Evolutionary conservation across 179 eudicot genomes (phyloP).

Genomic region (Corrigiola litoralis): DNA sequence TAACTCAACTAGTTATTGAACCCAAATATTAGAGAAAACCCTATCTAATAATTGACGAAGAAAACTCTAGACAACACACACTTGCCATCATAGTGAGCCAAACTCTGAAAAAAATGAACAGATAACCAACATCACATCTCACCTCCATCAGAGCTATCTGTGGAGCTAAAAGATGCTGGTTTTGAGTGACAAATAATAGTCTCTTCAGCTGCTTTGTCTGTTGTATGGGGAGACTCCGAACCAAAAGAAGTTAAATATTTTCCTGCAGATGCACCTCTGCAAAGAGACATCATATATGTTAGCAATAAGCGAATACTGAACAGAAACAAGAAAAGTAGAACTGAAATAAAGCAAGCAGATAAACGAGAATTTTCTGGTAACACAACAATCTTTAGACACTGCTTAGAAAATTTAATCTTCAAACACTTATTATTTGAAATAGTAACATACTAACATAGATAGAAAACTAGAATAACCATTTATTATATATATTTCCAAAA

Average conservation of each 20-base stretch:
- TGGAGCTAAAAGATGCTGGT: constrained; percentile 45
- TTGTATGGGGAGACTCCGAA: constrained; percentile 15
- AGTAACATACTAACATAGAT: too few species aligned
- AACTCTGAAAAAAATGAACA: background rate
- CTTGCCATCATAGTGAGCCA: background rate
- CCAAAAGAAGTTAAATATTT: constrained; percentile 15
- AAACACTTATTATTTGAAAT: too few species aligned
- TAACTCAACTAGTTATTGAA: too few species aligned
- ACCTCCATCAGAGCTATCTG: constrained; percentile 47
- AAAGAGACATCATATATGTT: background rate
- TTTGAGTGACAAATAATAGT: constrained; percentile 42
- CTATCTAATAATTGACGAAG: too few species aligned
- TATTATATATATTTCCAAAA: too few species aligned
- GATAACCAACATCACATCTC: background rate
- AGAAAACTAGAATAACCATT: too few species aligned
- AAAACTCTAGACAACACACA: background rate
- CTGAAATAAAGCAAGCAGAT: background rate
- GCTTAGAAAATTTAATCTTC: too few species aligned
- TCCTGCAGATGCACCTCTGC: constrained; percentile 19
- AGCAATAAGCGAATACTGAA: background rate
- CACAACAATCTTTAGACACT: too few species aligned
- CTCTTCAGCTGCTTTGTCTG: constrained; percentile 29
- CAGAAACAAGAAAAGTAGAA: background rate
- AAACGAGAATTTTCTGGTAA: too few species aligned
- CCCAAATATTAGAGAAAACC: too few species aligned